phyloP scores from a whole-genome alignment of 1,139 yeast genomes.

The Sugiyamaella paludigena region DNA sequence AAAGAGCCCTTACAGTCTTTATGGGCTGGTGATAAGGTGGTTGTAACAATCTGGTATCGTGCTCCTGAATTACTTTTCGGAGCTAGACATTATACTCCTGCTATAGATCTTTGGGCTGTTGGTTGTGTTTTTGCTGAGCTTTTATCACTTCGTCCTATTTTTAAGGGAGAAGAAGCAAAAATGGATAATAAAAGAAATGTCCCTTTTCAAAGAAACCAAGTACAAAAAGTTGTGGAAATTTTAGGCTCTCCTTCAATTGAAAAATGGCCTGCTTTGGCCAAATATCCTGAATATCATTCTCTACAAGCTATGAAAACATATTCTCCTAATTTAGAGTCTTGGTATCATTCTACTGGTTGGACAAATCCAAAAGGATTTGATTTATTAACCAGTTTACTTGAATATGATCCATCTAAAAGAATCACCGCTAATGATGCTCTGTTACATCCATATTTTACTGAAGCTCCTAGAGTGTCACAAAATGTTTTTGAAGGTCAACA shows the following conservation, averaged over 20 bases:
- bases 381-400: slow-evolving; percentile 61
- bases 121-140: slow-evolving; percentile 96
- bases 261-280: slow-evolving; percentile 72
- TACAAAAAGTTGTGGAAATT: slow-evolving; percentile 84
- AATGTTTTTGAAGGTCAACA: slow-evolving; percentile 45
- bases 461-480: slow-evolving; percentile 60
- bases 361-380: slow-evolving; percentile 65
- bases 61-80: slow-evolving; percentile 93
- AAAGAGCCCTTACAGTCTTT: slow-evolving; percentile 85
- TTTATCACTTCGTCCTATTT: slow-evolving; percentile 82
- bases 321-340: slow-evolving; percentile 66
- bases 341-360: slow-evolving; percentile 85
- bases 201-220: slow-evolving; percentile 91
- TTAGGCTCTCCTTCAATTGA: slow-evolving; percentile 78
- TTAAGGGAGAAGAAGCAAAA: slow-evolving; percentile 97
- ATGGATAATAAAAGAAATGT: slow-evolving; percentile 89
- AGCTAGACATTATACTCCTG: slow-evolving; percentile 90
- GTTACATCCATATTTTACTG: slow-evolving; percentile 70
- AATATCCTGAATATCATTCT: slow-evolving; percentile 81
- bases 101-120: slow-evolving; percentile 95
- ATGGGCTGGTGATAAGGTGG: slow-evolving; percentile 94
- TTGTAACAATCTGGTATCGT: slow-evolving; percentile 96
- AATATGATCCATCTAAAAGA: slow-evolving; percentile 81
- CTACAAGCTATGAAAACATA: slow-evolving; percentile 62
- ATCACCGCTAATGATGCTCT: slow-evolving; percentile 74